These are phyloP conservation scores for Podospora australis DNA, from an alignment of 495 filamentous ascomycete genomes.

Conservation along the genomic window DNA sequence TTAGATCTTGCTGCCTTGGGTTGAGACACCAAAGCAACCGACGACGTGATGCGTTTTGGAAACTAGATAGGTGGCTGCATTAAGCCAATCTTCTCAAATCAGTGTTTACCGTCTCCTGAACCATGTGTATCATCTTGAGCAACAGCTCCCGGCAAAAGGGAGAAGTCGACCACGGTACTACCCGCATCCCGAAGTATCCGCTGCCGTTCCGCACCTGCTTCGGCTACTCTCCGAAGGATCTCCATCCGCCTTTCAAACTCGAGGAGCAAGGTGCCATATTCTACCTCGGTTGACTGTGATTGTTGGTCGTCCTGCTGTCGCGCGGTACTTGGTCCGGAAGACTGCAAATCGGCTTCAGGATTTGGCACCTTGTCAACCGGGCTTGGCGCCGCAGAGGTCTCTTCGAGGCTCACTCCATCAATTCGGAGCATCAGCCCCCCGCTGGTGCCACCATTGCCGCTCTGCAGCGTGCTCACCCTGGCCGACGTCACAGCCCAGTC, in stretches of 20 bases:
- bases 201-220: slow-evolving; percentile 35
- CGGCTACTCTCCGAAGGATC: slow-evolving; percentile 43
- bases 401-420: slow-evolving; percentile 47
- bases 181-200: slow-evolving; percentile 16
- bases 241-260: slow-evolving; percentile 63
- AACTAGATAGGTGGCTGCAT: too few relatives aligned
- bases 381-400: too few relatives aligned
- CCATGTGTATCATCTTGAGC: not conserved
- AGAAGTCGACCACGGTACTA: too few relatives aligned
- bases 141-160: too few relatives aligned
- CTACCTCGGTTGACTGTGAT: slow-evolving; percentile 16
- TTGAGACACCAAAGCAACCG: too few relatives aligned
- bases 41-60: too few relatives aligned
- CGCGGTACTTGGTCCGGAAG: slow-evolving; percentile 29
- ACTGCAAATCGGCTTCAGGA: slow-evolving; percentile 22
- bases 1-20: too few relatives aligned
- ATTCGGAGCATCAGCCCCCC: slow-evolving; percentile 57
- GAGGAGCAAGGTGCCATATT: slow-evolving; percentile 53
- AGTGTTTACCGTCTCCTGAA: too few relatives aligned
- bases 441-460: slow-evolving; percentile 22
- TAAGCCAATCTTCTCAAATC: too few relatives aligned
- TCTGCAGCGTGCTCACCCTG: slow-evolving; percentile 36
- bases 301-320: slow-evolving; percentile 2
- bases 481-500: slow-evolving; percentile 43
- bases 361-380: slow-evolving; percentile 22